phyloP scores from a whole-genome alignment of 2,329 filamentous ascomycete species.

The Chrysosporium queenslandicum region DNA sequence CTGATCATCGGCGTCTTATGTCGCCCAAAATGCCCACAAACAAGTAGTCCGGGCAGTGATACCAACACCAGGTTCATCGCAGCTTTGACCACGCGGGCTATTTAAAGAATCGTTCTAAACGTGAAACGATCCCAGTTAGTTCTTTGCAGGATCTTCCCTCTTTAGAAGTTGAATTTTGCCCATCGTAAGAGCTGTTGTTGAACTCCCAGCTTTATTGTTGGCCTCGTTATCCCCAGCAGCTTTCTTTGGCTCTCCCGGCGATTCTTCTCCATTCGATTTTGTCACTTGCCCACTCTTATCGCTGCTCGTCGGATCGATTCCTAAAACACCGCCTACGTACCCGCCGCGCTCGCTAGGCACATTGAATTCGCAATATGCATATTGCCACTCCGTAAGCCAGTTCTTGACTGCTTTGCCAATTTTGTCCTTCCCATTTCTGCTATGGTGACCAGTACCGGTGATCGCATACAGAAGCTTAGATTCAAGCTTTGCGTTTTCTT shows the following conservation, averaged over 20 bases:
- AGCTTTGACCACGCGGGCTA: neutral
- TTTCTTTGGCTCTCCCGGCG: constrained; percentile 3
- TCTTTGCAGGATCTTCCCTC: constrained; percentile 30
- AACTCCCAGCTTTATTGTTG: constrained; percentile 21
- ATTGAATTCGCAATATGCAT: constrained; percentile 90
- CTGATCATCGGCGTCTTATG: no score
- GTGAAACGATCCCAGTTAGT: neutral
- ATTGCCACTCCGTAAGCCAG: constrained; percentile 92
- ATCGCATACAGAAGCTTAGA: constrained; percentile 80
- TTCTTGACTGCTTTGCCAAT: constrained; percentile 85
- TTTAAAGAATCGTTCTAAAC: neutral
- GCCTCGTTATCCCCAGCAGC: constrained; percentile 19
- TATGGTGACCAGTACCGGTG: constrained; percentile 92
- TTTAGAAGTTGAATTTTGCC: constrained; percentile 39
- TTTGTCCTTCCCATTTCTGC: constrained; percentile 98
- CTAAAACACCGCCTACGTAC: constrained; percentile 55
- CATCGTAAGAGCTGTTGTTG: constrained; percentile 27
- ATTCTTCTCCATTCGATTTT: constrained; percentile 22
- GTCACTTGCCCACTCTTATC: constrained; percentile 37
- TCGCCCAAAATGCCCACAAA: no score
- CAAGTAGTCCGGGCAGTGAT: neutral
- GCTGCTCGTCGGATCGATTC: constrained; percentile 53
- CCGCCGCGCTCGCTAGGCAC: constrained; percentile 88
- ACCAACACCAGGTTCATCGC: no score
- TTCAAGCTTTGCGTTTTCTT: constrained; percentile 64